A percentile compares a stretch with the other conserved stretches of the same genome.
Conservation (phyloP, 306 rosid genomes). For the Senna siamea region DNA sequence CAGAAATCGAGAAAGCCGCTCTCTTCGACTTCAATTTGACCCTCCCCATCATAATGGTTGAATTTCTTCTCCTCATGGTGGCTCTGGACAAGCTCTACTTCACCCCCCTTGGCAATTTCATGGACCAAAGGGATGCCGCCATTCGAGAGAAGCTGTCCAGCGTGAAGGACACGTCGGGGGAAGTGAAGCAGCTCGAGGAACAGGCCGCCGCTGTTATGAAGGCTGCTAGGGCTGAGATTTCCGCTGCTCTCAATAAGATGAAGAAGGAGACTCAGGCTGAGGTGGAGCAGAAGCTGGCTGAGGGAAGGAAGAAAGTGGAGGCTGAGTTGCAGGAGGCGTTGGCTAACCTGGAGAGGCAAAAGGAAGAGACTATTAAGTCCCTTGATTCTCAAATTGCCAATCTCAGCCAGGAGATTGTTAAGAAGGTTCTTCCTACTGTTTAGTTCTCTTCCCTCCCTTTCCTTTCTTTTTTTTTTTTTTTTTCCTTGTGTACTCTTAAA, state of each 20-base stretch:
- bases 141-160: conserved; percentile 80
- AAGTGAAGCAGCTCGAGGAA: conserved; percentile 86
- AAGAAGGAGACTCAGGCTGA: conserved; percentile 90
- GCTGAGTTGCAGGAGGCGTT: conserved; percentile 84
- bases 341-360: conserved; percentile 71
- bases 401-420: conserved; percentile 83
- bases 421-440: conserved; percentile 84
- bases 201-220: conserved; percentile 70
- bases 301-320: conserved; percentile 83
- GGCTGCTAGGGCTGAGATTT: conserved; percentile 88
- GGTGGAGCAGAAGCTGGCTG: conserved; percentile 78
- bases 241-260: conserved; percentile 86
- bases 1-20: conserved; percentile 75
- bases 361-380: conserved; percentile 75
- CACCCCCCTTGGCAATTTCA: conserved; percentile 82
- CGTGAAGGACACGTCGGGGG: conserved; percentile 79
- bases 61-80: conserved; percentile 81
- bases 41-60: conserved; percentile 71
- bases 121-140: conserved; percentile 79
- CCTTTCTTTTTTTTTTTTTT: too few species aligned
- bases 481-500: neutral
- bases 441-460: conserved; percentile 19
- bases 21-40: conserved; percentile 93
- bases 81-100: conserved; percentile 83
- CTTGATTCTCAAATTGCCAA: conserved; percentile 79